Evolutionary conservation across 2,329 filamentous ascomycete genomes (phyloP).

Genomic region (Colletotrichum shisoi): DNA sequence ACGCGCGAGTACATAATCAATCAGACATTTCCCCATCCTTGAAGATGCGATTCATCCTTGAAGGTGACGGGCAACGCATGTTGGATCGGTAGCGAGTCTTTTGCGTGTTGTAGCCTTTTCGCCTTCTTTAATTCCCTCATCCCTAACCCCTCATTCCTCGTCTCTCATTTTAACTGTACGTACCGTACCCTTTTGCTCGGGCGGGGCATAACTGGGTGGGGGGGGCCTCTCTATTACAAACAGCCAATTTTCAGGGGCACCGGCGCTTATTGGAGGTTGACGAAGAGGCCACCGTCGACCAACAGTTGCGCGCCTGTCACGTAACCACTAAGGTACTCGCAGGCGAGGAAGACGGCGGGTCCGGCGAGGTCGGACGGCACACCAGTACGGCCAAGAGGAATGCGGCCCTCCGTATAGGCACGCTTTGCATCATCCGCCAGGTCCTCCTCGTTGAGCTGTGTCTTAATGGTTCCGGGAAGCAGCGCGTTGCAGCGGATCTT

Average conservation of each 20-base stretch:
- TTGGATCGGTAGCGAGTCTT: background rate
- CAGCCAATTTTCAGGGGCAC: background rate
- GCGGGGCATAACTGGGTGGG: conserved; percentile 4
- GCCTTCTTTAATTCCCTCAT: conserved; percentile 8
- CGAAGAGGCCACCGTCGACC: conserved; percentile 88
- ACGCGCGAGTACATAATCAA: conserved; percentile 3
- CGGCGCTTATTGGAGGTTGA: conserved; percentile 75
- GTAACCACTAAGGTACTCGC: conserved; percentile 79
- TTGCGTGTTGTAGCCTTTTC: background rate
- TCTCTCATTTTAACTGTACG: background rate
- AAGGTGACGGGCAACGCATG: conserved; percentile 2
- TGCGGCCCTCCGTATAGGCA: conserved; percentile 80
- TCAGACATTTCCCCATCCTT: conserved; percentile 34
- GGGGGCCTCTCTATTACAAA: background rate
- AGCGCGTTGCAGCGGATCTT: conserved; percentile 83
- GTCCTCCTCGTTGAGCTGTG: conserved; percentile 85
- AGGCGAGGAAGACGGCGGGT: conserved; percentile 84
- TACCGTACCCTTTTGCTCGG: background rate
- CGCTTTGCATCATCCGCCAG: conserved; percentile 76
- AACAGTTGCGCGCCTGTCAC: conserved; percentile 83
- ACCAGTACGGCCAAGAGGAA: conserved; percentile 79
- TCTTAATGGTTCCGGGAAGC: conserved; percentile 82
- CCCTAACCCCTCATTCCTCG: conserved; percentile 12
- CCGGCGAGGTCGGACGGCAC: conserved; percentile 78
- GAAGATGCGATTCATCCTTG: conserved; percentile 29